Evolutionary conservation across 1,284 basidiomycete species (phyloP).

Genomic region (Ganoderma meredithae): DNA sequence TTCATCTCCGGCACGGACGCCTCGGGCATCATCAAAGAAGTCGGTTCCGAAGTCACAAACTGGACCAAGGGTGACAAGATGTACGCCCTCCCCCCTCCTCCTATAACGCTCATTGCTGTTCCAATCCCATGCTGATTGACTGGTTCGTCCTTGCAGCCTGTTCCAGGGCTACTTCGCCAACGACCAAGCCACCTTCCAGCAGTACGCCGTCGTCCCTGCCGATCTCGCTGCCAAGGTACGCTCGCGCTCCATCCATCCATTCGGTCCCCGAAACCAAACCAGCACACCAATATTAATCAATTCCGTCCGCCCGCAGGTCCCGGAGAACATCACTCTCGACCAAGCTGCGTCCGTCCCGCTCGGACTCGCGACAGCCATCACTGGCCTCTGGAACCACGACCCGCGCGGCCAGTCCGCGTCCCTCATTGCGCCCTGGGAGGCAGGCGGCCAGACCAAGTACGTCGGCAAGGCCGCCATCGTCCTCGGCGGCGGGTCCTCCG

Average conservation of each 20-base stretch:
- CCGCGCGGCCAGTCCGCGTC: conserved; percentile 41
- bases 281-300: too few species aligned
- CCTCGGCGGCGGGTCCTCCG: conserved; percentile 53
- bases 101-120: too few species aligned
- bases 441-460: conserved; percentile 46
- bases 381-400: conserved; percentile 39
- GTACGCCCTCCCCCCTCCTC: conserved; percentile 38
- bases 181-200: conserved; percentile 42
- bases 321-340: conserved; percentile 41
- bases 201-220: conserved; percentile 41
- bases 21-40: conserved; percentile 53
- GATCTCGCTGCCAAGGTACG: conserved; percentile 41
- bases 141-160: conserved; percentile 29
- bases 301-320: conserved; percentile 35
- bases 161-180: conserved; percentile 36
- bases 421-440: conserved; percentile 40
- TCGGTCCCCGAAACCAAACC: too few species aligned
- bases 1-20: conserved; percentile 55
- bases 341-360: conserved; percentile 43
- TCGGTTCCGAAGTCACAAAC: conserved; percentile 51
- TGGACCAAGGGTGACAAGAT: conserved; percentile 58
- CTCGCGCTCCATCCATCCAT: background rate
- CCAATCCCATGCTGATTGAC: background rate
- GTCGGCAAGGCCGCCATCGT: conserved; percentile 48
- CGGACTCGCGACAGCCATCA: conserved; percentile 38